Percentiles rank a stretch among this genome's conserved stretches.
phyloP scores from a whole-genome alignment of 345 rosid species.

The Litchi chinensis region DNA sequence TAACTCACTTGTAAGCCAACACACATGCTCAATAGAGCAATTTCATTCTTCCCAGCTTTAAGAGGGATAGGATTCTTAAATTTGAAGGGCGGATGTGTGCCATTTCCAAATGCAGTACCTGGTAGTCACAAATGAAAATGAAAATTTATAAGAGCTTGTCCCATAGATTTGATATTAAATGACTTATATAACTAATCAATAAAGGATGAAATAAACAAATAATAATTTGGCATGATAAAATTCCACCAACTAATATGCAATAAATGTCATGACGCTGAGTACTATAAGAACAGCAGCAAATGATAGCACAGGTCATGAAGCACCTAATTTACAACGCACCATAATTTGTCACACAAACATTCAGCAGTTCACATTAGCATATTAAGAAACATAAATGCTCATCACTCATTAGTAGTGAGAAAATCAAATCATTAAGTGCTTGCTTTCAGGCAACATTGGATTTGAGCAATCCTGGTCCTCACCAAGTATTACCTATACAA shows the following conservation, averaged over 20 bases:
- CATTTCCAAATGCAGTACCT: slow-evolving; percentile 85
- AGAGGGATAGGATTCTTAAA: slow-evolving; percentile 63
- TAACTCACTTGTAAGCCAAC: slow-evolving; percentile 81
- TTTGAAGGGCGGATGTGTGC: slow-evolving; percentile 59
- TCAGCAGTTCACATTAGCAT: not conserved
- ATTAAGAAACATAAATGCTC: too few species aligned
- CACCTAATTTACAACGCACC: not conserved
- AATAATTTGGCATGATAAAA: not conserved
- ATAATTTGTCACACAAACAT: not conserved
- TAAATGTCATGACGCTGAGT: not conserved
- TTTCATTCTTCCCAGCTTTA: slow-evolving; percentile 73
- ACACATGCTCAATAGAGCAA: slow-evolving; percentile 80
- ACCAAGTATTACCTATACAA: too few species aligned
- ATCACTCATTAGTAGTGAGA: too few species aligned
- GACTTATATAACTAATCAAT: not conserved
- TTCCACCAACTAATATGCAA: not conserved
- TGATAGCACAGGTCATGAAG: not conserved
- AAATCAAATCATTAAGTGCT: too few species aligned
- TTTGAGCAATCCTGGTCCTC: too few species aligned
- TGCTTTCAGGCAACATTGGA: too few species aligned
- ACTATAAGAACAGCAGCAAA: not conserved
- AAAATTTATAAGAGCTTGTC: not conserved
- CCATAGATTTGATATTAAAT: not conserved
- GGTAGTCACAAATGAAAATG: slow-evolving; percentile 15
- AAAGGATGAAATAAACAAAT: not conserved